These are phyloP conservation scores for Epichloe coenophiala DNA, from an alignment of 2,329 filamentous ascomycete genomes.

Conservation along the genomic window DNA sequence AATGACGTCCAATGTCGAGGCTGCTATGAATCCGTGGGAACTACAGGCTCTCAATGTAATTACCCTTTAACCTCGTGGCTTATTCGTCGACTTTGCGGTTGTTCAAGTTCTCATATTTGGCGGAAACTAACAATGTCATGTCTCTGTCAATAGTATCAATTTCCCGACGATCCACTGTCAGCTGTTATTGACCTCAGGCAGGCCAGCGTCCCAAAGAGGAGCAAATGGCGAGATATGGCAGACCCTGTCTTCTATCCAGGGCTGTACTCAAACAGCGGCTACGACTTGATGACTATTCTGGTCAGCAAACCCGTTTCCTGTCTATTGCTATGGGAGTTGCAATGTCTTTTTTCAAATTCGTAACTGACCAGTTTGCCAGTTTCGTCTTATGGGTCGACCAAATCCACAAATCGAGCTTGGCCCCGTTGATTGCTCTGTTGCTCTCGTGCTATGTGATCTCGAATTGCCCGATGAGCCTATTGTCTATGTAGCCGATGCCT, in stretches of 20 bases:
- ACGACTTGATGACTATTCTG: conserved; percentile 42
- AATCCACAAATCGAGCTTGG: conserved; percentile 70
- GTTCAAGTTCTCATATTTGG: background rate
- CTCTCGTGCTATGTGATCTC: conserved; percentile 72
- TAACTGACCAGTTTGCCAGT: conserved; percentile 15
- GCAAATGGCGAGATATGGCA: conserved; percentile 15
- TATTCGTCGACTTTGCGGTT: background rate
- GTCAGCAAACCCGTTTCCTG: conserved; percentile 21
- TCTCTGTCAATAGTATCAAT: conserved; percentile 8
- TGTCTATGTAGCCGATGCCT: conserved; percentile 72
- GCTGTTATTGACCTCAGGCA: conserved; percentile 1
- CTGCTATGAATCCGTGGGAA: conserved; percentile 22
- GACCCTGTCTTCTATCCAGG: conserved; percentile 42
- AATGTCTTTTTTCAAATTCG: background rate
- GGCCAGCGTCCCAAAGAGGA: background rate
- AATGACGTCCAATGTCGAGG: conserved; percentile 3
- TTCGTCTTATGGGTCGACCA: conserved; percentile 53
- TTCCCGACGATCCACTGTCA: conserved; percentile 4
- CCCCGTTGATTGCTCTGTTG: conserved; percentile 70
- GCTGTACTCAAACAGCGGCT: conserved; percentile 39
- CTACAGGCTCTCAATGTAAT: conserved; percentile 20
- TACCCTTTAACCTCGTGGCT: background rate
- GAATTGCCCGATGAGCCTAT: conserved; percentile 62
- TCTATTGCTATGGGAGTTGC: background rate
- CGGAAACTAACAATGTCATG: background rate